A percentile compares a stretch with the other conserved stretches of the same genome.
These are phyloP conservation scores for Oligophagozyma castellii DNA, from an alignment of 1,139 yeast species.

Conservation along the genomic window DNA sequence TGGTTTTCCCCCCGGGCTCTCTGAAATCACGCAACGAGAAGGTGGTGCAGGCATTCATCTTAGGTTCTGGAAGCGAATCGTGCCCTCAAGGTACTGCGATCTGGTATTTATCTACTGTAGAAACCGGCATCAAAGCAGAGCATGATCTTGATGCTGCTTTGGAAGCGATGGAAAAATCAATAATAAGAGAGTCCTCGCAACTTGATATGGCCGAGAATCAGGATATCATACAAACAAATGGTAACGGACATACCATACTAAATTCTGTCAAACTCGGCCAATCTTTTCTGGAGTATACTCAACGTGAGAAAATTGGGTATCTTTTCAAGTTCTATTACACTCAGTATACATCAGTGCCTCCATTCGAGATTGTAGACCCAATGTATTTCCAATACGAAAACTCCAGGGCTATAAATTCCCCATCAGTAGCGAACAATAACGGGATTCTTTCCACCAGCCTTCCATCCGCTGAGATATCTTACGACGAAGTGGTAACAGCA, in stretches of 20 bases:
- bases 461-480: slow-evolving; percentile 76
- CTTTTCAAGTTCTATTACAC: slow-evolving; percentile 68
- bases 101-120: slow-evolving; percentile 80
- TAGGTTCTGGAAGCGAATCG: slow-evolving; percentile 82
- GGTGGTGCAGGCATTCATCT: slow-evolving; percentile 76
- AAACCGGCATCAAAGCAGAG: slow-evolving; percentile 58
- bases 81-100: slow-evolving; percentile 82
- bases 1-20: slow-evolving; percentile 87
- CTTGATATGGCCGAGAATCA: slow-evolving; percentile 38
- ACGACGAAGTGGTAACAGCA: slow-evolving; percentile 78
- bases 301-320: slow-evolving; percentile 64
- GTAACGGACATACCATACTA: slow-evolving; percentile 53
- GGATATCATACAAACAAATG: slow-evolving; percentile 42
- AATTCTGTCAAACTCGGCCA: slow-evolving; percentile 80
- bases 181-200: slow-evolving; percentile 58
- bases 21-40: slow-evolving; percentile 49
- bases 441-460: slow-evolving; percentile 52
- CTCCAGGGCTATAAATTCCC: slow-evolving; percentile 7
- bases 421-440: slow-evolving; percentile 26
- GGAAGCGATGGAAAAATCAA: slow-evolving; percentile 62
- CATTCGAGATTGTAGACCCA: slow-evolving; percentile 32
- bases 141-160: slow-evolving; percentile 71
- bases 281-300: slow-evolving; percentile 70
- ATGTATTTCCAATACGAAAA: slow-evolving; percentile 20
- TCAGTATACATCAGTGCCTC: slow-evolving; percentile 52